Conservation (phyloP, 495 filamentous ascomycete species). For the Thozetella sp. region DNA sequence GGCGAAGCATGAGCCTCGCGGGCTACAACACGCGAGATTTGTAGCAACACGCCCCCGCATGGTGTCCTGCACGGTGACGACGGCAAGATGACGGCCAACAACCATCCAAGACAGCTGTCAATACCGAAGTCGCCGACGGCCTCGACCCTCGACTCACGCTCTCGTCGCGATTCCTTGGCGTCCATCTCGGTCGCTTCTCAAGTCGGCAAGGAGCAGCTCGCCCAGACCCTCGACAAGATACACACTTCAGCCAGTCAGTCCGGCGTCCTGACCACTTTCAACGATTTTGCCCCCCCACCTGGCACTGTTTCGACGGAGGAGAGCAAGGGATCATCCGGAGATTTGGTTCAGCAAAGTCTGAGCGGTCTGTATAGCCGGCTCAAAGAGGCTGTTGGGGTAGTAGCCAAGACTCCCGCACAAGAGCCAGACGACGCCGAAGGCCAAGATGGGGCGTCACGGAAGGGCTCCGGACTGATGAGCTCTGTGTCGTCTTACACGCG, state of each 20-base stretch:
- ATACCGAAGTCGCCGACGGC: conserved; percentile 12
- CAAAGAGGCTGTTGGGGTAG: conserved; percentile 71
- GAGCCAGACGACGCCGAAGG: conserved; percentile 32
- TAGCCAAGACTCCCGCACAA: conserved; percentile 58
- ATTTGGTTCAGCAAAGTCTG: conserved; percentile 77
- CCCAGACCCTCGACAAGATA: conserved; percentile 79
- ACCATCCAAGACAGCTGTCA: conserved; percentile 14
- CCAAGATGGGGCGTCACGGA: conserved; percentile 34
- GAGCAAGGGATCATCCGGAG: conserved; percentile 67
- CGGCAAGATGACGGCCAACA: conserved; percentile 21
- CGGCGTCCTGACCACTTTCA: conserved; percentile 81
- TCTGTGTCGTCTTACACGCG: conserved; percentile 26
- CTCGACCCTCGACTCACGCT: conserved; percentile 20
- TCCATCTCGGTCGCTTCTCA: conserved; percentile 59
- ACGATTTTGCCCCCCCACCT: conserved; percentile 73
- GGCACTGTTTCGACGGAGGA: conserved; percentile 56
- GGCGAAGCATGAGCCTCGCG: neutral
- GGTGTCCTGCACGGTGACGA: neutral
- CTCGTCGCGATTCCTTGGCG: conserved; percentile 64
- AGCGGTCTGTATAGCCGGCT: conserved; percentile 85
- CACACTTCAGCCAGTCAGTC: conserved; percentile 82
- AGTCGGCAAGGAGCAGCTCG: conserved; percentile 70
- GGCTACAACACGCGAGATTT: neutral
- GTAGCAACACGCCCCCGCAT: neutral
- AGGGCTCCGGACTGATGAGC: conserved; percentile 36